Evolutionary conservation across 306 rosid species (phyloP).

Genomic region (Coriaria nepalensis): DNA sequence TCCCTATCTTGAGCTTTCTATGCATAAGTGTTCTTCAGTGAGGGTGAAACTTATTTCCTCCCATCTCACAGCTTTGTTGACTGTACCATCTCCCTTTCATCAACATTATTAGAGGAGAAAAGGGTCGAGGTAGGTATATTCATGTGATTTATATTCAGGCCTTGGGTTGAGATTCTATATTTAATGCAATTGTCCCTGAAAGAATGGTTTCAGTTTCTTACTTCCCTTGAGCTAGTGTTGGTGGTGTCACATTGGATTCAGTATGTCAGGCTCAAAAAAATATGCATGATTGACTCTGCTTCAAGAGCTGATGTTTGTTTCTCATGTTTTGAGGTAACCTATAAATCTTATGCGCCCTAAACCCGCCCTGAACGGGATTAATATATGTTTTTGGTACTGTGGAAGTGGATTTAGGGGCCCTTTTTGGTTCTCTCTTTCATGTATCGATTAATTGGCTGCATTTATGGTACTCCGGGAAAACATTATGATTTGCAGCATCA

Average conservation of each 20-base stretch:
- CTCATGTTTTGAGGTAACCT: conserved; percentile 74
- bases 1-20: conserved; percentile 47
- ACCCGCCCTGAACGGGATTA: too few species aligned
- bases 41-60: conserved; percentile 56
- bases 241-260: conserved; percentile 18
- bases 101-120: conserved; percentile 65
- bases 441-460: too few species aligned
- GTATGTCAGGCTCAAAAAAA: conserved; percentile 47
- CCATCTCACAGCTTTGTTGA: conserved; percentile 86
- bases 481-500: too few species aligned
- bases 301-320: conserved; percentile 57
- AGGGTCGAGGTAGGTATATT: conserved; percentile 89
- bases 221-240: conserved; percentile 15
- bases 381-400: not conserved
- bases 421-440: too few species aligned
- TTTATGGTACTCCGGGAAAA: too few species aligned
- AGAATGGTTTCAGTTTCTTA: conserved; percentile 26
- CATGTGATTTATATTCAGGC: conserved; percentile 22
- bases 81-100: conserved; percentile 75
- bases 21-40: conserved; percentile 55
- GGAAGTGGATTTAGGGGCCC: not conserved
- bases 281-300: conserved; percentile 58
- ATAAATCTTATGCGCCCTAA: conserved; percentile 20
- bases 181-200: conserved; percentile 29
- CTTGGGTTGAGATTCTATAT: conserved; percentile 24